phyloP scores from a whole-genome alignment of 108 stramenopile genomes.

The Cyclotella distinguenda region DNA sequence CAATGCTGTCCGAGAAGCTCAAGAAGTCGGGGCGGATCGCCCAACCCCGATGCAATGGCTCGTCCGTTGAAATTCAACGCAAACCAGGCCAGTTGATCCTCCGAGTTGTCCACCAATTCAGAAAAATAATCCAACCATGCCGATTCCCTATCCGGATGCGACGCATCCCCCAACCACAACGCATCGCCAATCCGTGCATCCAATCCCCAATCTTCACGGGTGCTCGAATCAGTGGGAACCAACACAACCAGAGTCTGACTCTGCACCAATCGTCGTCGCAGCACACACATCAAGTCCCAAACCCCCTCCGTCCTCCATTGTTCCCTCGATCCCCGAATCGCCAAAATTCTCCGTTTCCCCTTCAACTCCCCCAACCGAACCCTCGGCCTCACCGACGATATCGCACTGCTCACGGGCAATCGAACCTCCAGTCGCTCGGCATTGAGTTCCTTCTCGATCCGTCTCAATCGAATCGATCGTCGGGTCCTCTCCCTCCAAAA shows the following conservation, averaged over 20 bases:
- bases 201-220: slow-evolving; percentile 44
- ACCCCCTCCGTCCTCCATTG: slow-evolving; percentile 40
- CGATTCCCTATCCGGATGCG: slow-evolving; percentile 21
- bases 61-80: slow-evolving; percentile 71
- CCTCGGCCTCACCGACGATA: slow-evolving; percentile 17
- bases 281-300: slow-evolving; percentile 31
- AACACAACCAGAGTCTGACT: slow-evolving; percentile 56
- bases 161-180: slow-evolving; percentile 62
- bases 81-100: slow-evolving; percentile 67
- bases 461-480: slow-evolving; percentile 60
- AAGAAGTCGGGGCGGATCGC: slow-evolving; percentile 52
- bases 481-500: slow-evolving; percentile 66
- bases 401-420: slow-evolving; percentile 51
- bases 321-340: slow-evolving; percentile 53
- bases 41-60: slow-evolving; percentile 73
- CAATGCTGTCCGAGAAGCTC: slow-evolving; percentile 73
- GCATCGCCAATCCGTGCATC: slow-evolving; percentile 25
- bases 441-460: slow-evolving; percentile 83
- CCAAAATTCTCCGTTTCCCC: slow-evolving; percentile 55
- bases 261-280: slow-evolving; percentile 61
- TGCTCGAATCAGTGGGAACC: slow-evolving; percentile 65
- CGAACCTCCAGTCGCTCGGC: slow-evolving; percentile 54
- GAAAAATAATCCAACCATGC: slow-evolving; percentile 64
- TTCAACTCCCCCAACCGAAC: slow-evolving; percentile 22
- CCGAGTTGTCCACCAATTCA: slow-evolving; percentile 28